These are phyloP conservation scores for Hymenoscyphus occultus DNA, from an alignment of 2,329 filamentous ascomycete genomes.

Conservation along the genomic window DNA sequence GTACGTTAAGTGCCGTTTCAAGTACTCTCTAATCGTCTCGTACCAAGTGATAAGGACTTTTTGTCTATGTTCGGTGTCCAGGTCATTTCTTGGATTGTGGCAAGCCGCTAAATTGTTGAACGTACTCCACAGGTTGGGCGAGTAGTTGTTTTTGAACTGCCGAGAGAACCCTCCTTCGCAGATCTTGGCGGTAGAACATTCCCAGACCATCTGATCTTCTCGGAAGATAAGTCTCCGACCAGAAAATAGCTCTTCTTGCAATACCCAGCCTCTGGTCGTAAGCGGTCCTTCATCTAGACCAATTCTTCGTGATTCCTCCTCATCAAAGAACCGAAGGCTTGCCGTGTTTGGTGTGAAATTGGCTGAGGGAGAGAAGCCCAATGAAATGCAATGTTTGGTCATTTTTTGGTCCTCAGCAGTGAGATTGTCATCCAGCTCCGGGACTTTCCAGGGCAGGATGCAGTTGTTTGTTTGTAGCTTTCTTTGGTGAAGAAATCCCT, in stretches of 20 bases:
- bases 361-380: neutral
- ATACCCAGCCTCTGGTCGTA: slow-evolving; percentile 4
- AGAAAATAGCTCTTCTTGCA: slow-evolving; percentile 11
- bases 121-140: neutral
- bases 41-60: neutral
- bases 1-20: neutral
- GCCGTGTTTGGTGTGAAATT: neutral
- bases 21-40: neutral
- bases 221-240: slow-evolving; percentile 4
- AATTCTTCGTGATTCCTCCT: neutral
- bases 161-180: neutral
- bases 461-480: neutral
- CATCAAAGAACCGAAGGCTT: neutral
- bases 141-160: no score
- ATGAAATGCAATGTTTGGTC: neutral
- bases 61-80: neutral
- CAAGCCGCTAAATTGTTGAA: neutral
- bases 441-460: neutral
- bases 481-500: slow-evolving; percentile 2
- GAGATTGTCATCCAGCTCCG: neutral
- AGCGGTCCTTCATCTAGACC: neutral
- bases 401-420: neutral
- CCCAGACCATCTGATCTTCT: neutral
- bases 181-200: neutral
- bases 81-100: neutral